phyloP scores from a whole-genome alignment of 257 asterid genomes.

The Ocimum tenuiflorum region DNA sequence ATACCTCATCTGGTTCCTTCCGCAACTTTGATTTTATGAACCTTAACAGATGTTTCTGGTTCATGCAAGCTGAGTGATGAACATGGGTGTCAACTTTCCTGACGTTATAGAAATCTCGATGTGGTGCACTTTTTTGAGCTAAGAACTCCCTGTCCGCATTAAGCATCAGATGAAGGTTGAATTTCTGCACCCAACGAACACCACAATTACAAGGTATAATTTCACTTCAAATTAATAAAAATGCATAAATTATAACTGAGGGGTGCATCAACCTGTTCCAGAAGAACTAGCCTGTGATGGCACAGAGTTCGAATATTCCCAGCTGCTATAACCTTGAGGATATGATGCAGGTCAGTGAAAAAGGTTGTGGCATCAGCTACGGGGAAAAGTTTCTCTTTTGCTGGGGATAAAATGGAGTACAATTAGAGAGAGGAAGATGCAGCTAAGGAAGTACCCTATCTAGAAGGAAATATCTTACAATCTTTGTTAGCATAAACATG shows the following conservation, averaged over 20 bases:
- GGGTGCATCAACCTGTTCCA: conserved; percentile 62
- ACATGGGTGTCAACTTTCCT: conserved; percentile 97
- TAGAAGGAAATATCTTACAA: conserved; percentile 40
- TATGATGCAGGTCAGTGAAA: conserved; percentile 89
- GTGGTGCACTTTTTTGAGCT: conserved; percentile 99
- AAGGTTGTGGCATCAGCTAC: conserved; percentile 90
- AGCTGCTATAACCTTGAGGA: conserved; percentile 92
- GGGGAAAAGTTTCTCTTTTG: conserved; percentile 73
- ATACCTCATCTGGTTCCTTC: conserved; percentile 98
- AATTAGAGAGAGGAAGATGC: conserved; percentile 12
- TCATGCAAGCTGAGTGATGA: conserved; percentile 99
- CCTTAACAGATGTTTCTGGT: conserved; percentile 91
- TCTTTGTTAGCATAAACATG: conserved; percentile 76
- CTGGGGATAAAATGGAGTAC: conserved; percentile 36
- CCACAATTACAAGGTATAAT: background rate
- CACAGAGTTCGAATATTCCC: conserved; percentile 85
- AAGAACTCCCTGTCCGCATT: conserved; percentile 97
- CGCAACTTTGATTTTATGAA: conserved; percentile 89
- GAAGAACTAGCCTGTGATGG: conserved; percentile 89
- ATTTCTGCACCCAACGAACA: conserved; percentile 52
- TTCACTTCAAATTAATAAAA: conserved; percentile 9
- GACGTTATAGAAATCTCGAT: conserved; percentile 94
- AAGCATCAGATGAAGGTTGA: conserved; percentile 97
- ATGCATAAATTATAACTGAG: background rate
- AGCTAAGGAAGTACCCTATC: background rate